A percentile compares a stretch with the other conserved stretches of the same genome.
Evolutionary conservation across 352 stramenopile species (phyloP).

Genomic region (Globisporangium barbulae): DNA sequence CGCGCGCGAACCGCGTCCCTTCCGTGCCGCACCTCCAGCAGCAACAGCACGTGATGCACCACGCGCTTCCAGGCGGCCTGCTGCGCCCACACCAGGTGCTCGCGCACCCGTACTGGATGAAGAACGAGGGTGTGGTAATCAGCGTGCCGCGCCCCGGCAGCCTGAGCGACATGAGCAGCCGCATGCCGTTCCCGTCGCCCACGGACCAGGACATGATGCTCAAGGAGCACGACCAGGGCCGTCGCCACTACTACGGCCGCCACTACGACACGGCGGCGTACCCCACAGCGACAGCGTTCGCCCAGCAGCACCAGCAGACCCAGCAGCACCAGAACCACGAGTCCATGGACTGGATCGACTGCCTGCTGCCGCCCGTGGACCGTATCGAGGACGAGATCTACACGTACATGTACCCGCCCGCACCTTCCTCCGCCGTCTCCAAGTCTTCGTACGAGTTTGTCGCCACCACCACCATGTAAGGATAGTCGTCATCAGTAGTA

Average conservation of each 20-base stretch:
- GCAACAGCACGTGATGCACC: neutral
- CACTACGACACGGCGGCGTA: neutral
- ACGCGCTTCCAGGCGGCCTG: neutral
- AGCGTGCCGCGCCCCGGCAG: conserved; percentile 25
- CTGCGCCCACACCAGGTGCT: conserved; percentile 3
- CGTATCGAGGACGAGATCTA: conserved; percentile 36
- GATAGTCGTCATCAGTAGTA: too few species aligned
- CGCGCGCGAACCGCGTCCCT: conserved; percentile 4
- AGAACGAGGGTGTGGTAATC: conserved; percentile 21
- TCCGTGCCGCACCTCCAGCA: conserved; percentile 2
- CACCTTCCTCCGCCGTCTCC: conserved; percentile 11
- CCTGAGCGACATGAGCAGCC: conserved; percentile 8
- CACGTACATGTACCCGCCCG: conserved; percentile 35
- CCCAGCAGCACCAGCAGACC: neutral
- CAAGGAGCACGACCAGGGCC: conserved; percentile 33
- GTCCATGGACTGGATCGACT: conserved; percentile 59
- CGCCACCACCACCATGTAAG: conserved; percentile 9
- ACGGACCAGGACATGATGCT: conserved; percentile 28
- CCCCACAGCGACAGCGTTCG: neutral
- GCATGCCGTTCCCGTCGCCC: conserved; percentile 20
- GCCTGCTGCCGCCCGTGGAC: conserved; percentile 33
- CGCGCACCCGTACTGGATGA: conserved; percentile 15
- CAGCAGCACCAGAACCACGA: conserved; percentile 22
- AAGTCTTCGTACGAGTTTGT: conserved; percentile 34
- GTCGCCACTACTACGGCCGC: conserved; percentile 20